Evolutionary conservation across 148 eudicot genomes (phyloP), one percentile per base, ranked within the genome.

Genomic region (Nyssa sinensis): DNA sequence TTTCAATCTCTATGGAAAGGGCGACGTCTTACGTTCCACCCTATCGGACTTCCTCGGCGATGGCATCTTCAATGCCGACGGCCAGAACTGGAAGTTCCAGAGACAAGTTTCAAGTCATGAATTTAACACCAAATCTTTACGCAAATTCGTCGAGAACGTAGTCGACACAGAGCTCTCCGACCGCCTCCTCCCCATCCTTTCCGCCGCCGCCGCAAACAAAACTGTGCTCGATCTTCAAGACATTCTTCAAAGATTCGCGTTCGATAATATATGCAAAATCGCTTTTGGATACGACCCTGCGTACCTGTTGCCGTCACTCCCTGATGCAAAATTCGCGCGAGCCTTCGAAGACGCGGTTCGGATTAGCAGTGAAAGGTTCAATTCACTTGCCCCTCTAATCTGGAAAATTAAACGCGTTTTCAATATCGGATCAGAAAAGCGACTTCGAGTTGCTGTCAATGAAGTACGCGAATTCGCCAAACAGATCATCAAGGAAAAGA

Each of bases 261-360:
- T 85, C 24, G 88, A 85, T 35, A 85, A 81, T 27, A 79, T 85
- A 13, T 85, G 85, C 65, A 74, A 77, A n/a, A 79, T 85, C 10
- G 81, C 88, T 1, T 85, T 85, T 60, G 88, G 88, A 1, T 79
- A 82, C 13, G 88, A 85, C 60, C 88, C 85, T 0, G 81, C 49
- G 0, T 82, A 66, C 23, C 34, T 85, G 19, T 34, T 41, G 3
- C 88, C 85, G 0, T 82, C 81, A 24, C 67, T 85, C 0, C 85
- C 85, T 0, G 64, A 82, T 11, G 69, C 76, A 1, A 61, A 62
- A 28, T 85, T 85, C 17, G 85, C 88, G 0, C 51, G 31, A 0
- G 81, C 76, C 0, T 85, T 82, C 23, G 85, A 85, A 24, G 51
- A 67, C 0, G 77, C 85, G 9, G 69, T 79, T 5, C 39, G 29